phyloP scores from a whole-genome alignment of 176 grass and related monocot genomes.

The Poa annua region DNA sequence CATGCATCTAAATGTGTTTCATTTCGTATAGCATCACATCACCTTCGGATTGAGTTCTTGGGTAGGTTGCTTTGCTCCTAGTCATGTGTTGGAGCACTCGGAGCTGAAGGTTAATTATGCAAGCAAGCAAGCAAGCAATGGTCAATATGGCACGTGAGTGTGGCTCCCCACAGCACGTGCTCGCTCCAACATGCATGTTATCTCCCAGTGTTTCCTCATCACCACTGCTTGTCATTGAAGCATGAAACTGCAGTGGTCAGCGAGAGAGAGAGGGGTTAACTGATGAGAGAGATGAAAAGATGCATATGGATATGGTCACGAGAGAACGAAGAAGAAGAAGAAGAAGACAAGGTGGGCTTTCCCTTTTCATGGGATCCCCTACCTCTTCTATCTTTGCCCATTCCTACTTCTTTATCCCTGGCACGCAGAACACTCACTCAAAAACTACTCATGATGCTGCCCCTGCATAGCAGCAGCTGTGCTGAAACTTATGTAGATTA shows the following conservation, averaged over 20 bases:
- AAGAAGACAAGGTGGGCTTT: conserved; percentile 15
- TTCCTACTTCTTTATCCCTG: background rate
- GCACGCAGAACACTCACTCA: conserved; percentile 5
- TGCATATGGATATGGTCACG: background rate
- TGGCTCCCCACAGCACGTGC: conserved; percentile 53
- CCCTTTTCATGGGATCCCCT: conserved; percentile 37
- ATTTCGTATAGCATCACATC: background rate
- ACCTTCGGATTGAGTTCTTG: background rate
- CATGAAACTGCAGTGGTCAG: background rate
- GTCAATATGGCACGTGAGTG: conserved; percentile 51
- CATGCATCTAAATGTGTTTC: background rate
- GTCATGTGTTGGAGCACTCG: conserved; percentile 19
- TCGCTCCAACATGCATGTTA: conserved; percentile 42
- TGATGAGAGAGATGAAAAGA: background rate
- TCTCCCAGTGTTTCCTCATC: conserved; percentile 11
- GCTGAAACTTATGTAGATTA: conserved; percentile 37
- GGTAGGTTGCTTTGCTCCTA: conserved; percentile 2
- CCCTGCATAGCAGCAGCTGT: background rate
- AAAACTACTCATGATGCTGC: background rate
- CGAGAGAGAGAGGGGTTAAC: background rate
- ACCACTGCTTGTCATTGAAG: background rate
- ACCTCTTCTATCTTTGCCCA: conserved; percentile 6
- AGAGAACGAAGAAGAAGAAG: conserved; percentile 15
- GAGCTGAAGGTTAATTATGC: conserved; percentile 13
- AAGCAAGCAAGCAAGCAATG: conserved; percentile 18